Evolutionary conservation across 2,329 filamentous ascomycete genomes (phyloP), one percentile per base, ranked within the genome.

Genomic region (Rutstroemia sp.): DNA sequence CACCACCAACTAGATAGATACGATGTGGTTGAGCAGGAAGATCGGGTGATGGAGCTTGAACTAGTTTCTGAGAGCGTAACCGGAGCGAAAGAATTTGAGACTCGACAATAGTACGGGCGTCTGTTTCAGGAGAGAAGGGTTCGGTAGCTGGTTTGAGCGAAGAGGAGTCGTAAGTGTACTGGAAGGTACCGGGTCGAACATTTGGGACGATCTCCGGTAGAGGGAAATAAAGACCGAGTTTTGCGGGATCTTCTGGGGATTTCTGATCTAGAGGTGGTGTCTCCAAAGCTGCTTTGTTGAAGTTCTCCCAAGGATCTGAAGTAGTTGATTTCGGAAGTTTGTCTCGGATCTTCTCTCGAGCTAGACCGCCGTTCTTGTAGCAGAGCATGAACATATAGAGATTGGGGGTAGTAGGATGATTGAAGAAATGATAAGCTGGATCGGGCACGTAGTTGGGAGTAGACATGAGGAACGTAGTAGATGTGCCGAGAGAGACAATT

Each of bases 331-430:
- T 65, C 60, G 90, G 87, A 52, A 97, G 82, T 0, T 82, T 78
- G 68, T 99, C 90, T 54, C 94, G 87, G 60, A 97, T 83, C 66
- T 88, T 85, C 70, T 99, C 94, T 46, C 94, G 87, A 2, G 94
- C 92, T 1, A 97, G 83, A 2, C 91, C 91, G 64, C 94, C 94
- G 73, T 99, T 99, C 75, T 97, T 97, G 78, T 97, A 99, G 79
- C 94, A 99, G 38, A 99, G 83, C 94, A 99, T 99, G 74, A 99
- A 97, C 94, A 99, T 97, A 80, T 95, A 96, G 58, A 96, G 81
- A 1, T 88, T 90, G 0, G 85, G 76, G 0, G 90, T 95, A 46
- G 91, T 94, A 1, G 94, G 94, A 72, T 97, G 92, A 76, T 96
- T 96, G 82, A 97, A 95, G 78, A 97, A 96, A 76, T 99, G 94